These are phyloP conservation scores for Arbutus unedo DNA, from an alignment of 148 eudicot species.

Conservation along the genomic window DNA sequence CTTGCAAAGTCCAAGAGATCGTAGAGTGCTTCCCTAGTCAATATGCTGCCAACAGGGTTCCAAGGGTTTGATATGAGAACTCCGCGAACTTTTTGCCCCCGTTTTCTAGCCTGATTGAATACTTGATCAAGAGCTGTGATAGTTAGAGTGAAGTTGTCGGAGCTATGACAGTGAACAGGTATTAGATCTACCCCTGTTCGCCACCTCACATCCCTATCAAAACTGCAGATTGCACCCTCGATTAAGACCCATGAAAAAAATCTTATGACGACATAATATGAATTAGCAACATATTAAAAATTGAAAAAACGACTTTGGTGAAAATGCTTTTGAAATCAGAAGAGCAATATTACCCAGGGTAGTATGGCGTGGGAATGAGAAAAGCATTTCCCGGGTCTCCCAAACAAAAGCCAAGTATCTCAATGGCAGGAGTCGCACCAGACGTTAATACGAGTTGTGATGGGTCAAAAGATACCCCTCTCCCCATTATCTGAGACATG, in stretches of 20 bases:
- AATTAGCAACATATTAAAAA: too few relatives aligned
- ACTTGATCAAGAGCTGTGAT: conserved; percentile 69
- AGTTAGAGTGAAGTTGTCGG: conserved; percentile 60
- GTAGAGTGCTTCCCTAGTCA: conserved; percentile 47
- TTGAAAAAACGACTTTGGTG: too few relatives aligned
- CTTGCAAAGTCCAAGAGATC: conserved; percentile 64
- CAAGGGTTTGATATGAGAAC: conserved; percentile 73
- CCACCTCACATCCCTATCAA: conserved; percentile 73
- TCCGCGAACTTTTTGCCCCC: conserved; percentile 72
- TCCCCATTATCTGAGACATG: conserved; percentile 70
- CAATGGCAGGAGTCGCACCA: conserved; percentile 90
- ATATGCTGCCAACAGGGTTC: conserved; percentile 74
- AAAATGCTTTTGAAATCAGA: neutral
- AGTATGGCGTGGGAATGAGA: conserved; percentile 90
- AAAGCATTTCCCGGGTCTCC: conserved; percentile 89
- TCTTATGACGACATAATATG: neutral
- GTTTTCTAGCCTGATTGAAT: conserved; percentile 66
- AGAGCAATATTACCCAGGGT: conserved; percentile 61
- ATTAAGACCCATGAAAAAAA: neutral
- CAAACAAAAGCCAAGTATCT: conserved; percentile 83
- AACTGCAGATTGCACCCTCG: conserved; percentile 40
- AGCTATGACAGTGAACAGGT: conserved; percentile 76
- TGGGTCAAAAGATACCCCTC: conserved; percentile 53
- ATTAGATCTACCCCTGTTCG: conserved; percentile 81
- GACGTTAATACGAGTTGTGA: conserved; percentile 70